Conservation (phyloP, 176 grass and related monocot species). For the Rhipidocladum racemiflorum region DNA sequence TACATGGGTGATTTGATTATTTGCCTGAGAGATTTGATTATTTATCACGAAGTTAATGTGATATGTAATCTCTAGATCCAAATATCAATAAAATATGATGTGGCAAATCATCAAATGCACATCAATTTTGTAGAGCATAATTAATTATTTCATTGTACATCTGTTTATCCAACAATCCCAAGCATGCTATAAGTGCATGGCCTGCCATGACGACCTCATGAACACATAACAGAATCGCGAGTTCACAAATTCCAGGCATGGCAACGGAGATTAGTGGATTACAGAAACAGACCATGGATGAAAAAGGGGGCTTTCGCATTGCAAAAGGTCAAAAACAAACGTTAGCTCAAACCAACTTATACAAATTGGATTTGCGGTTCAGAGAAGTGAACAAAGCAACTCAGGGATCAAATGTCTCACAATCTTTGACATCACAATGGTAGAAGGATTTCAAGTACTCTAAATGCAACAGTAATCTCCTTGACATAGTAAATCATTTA, state of each 20-base stretch:
- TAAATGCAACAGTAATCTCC: constrained; percentile 45
- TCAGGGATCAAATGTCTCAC: constrained; percentile 39
- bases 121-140: no score
- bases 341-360: constrained; percentile 25
- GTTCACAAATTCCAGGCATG: background rate
- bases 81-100: no score
- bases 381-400: constrained; percentile 40
- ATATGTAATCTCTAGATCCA: no score
- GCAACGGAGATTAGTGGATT: background rate
- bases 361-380: constrained; percentile 23
- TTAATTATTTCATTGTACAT: no score
- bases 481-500: constrained; percentile 37
- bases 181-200: background rate
- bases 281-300: background rate
- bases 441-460: constrained; percentile 36
- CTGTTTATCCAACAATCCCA: background rate
- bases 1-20: no score
- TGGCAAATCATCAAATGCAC: no score
- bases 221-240: no score
- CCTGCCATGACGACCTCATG: background rate
- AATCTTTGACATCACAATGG: constrained; percentile 42
- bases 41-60: no score
- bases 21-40: no score
- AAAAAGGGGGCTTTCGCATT: background rate
- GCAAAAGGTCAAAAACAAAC: background rate